Conservation (phyloP, 1,284 basidiomycete species). For the Butyriboletus appendiculatus region DNA sequence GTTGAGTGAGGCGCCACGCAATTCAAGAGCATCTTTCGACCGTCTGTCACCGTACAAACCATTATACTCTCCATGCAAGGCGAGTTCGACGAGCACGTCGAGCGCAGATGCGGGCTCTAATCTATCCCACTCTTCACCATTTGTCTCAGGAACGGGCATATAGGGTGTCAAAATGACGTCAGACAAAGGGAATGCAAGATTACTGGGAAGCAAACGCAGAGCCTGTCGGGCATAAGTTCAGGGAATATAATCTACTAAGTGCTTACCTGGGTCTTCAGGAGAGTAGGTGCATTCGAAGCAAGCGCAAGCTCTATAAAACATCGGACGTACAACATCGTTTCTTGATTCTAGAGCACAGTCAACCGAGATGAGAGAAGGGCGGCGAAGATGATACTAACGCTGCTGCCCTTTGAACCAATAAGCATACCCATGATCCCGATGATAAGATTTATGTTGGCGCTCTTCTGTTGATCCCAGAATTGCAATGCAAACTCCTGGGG, state of each 20-base stretch:
- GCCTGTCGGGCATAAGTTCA: slow-evolving; percentile 45
- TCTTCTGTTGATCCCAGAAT: slow-evolving; percentile 94
- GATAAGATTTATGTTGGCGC: slow-evolving; percentile 75
- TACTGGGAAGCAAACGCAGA: slow-evolving; percentile 64
- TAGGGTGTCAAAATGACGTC: slow-evolving; percentile 72
- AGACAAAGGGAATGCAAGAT: slow-evolving; percentile 59
- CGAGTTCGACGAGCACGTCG: slow-evolving; percentile 73
- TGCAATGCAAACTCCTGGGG: slow-evolving; percentile 95
- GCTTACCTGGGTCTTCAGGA: slow-evolving; percentile 80
- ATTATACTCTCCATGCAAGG: slow-evolving; percentile 79
- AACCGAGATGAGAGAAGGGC: background rate
- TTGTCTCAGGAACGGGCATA: slow-evolving; percentile 79
- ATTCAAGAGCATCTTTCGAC: slow-evolving; percentile 59
- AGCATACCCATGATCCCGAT: slow-evolving; percentile 81
- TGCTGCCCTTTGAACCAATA: slow-evolving; percentile 70
- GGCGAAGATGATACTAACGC: slow-evolving; percentile 40
- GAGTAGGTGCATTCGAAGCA: slow-evolving; percentile 88
- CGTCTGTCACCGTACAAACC: slow-evolving; percentile 58
- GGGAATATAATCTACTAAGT: slow-evolving; percentile 6
- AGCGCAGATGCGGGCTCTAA: slow-evolving; percentile 73
- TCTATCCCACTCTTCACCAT: slow-evolving; percentile 87
- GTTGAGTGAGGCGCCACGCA: slow-evolving; percentile 62
- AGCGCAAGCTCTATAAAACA: slow-evolving; percentile 88
- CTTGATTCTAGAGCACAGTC: slow-evolving; percentile 47
- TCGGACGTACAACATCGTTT: slow-evolving; percentile 70